Percentiles rank a stretch among this genome's conserved stretches.
Evolutionary conservation across 176 grass and related monocot genomes (phyloP).

Genomic region (Juncus effusus): DNA sequence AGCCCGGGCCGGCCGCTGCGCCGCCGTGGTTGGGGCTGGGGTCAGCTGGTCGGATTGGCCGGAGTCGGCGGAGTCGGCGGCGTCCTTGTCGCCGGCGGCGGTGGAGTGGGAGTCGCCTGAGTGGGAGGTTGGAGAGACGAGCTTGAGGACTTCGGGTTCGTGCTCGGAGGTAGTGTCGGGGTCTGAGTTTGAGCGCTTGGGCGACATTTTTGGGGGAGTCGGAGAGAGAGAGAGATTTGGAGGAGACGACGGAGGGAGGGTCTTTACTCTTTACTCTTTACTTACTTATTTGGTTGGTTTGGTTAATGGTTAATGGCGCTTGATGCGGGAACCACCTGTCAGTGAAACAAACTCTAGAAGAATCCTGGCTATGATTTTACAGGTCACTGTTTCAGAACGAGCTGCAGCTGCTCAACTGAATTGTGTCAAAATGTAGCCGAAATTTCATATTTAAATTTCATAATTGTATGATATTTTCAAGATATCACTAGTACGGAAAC

Average conservation of each 20-base stretch:
- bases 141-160: not conserved
- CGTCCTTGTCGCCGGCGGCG: not conserved
- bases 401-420: too few species aligned
- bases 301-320: too few species aligned
- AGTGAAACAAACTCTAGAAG: too few species aligned
- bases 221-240: not conserved
- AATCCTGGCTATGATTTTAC: too few species aligned
- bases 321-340: too few species aligned
- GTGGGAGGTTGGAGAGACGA: not conserved
- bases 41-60: constrained; percentile 11
- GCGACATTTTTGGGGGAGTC: constrained; percentile 6
- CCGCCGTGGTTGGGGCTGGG: not conserved
- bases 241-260: not conserved
- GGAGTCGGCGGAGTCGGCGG: constrained; percentile 1
- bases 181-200: constrained; percentile 8
- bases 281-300: too few species aligned
- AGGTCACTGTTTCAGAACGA: too few species aligned
- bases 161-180: constrained; percentile 1
- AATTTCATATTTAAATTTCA: too few species aligned
- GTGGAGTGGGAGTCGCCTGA: constrained; percentile 6
- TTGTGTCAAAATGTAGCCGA: too few species aligned
- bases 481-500: too few species aligned
- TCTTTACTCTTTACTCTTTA: too few species aligned
- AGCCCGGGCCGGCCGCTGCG: constrained; percentile 11
- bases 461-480: not conserved